phyloP scores from a whole-genome alignment of 192 early-diverging fungal species.

The Dissophora ornata region DNA sequence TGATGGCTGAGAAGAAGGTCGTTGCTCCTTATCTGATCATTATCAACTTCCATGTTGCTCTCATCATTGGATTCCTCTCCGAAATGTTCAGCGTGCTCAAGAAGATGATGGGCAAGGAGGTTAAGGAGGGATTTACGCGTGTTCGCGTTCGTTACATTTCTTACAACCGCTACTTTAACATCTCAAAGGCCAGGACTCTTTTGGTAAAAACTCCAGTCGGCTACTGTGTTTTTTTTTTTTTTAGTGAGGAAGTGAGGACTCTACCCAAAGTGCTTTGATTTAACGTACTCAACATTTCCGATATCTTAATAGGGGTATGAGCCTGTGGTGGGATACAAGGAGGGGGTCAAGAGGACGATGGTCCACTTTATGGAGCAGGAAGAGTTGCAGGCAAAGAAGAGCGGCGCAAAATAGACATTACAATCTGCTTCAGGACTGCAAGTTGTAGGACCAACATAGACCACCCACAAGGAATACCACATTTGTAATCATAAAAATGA shows the following conservation, averaged over 20 bases:
- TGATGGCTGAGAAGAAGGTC: slow-evolving; percentile 71
- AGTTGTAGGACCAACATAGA: neutral
- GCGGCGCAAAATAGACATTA: slow-evolving; percentile 3
- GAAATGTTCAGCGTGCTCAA: slow-evolving; percentile 72
- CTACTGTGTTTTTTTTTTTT: neutral
- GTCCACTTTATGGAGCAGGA: slow-evolving; percentile 41
- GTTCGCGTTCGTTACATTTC: slow-evolving; percentile 82
- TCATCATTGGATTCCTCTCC: slow-evolving; percentile 71
- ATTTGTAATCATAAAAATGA: neutral
- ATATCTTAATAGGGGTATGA: slow-evolving; percentile 60
- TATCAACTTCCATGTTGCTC: slow-evolving; percentile 61
- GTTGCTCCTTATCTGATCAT: slow-evolving; percentile 69
- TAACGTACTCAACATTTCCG: neutral
- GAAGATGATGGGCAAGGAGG: slow-evolving; percentile 65
- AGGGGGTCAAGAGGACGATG: slow-evolving; percentile 61
- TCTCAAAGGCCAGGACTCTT: slow-evolving; percentile 81
- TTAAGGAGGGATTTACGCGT: slow-evolving; percentile 81
- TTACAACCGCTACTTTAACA: slow-evolving; percentile 89
- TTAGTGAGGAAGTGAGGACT: neutral
- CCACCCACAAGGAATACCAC: neutral
- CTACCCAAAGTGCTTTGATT: neutral
- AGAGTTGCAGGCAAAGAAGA: slow-evolving; percentile 36
- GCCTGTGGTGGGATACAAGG: slow-evolving; percentile 65
- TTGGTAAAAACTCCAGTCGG: no score
- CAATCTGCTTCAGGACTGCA: no score